Evolutionary conservation across 1,284 basidiomycete species (phyloP), one percentile per base, ranked within the genome.

Genomic region (Ustilago shanxiensis): DNA sequence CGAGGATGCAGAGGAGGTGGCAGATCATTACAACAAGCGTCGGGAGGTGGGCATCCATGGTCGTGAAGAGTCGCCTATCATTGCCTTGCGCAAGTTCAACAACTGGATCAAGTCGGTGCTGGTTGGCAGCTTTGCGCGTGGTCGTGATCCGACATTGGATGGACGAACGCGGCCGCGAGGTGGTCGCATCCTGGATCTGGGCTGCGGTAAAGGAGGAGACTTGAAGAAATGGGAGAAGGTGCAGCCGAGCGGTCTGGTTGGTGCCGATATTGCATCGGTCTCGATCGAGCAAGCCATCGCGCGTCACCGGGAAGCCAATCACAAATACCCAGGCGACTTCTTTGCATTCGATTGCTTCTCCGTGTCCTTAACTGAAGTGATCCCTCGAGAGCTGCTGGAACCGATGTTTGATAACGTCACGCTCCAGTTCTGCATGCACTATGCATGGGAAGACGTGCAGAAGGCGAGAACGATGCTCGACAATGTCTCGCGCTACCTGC

Each of bases 381-480:
- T 98, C n/a, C 88, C 92, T 0, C 88, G 89, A 0, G 88, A 89
- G 16, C 88, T 90, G 89, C 70, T 89, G 84, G 76, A 87, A 18
- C 85, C 77, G 33, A 91, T 90, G 13, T 98, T 98, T 85, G 95
- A 98, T 86, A 94, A 94, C 56, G 94, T 99, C 22, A 93, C 94
- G 2, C 93, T 98, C 92, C 97, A 99, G 86, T 99, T 99, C 87
- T 99, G 96, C 87, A 97, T 99, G 94, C 97, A 99, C 87, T 99
- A 99, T 84, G 97, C 96, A 9, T 99, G 98, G 86, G 95, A 98
- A 85, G 92, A 90, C 44, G 90, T 91, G 31, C 88, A 90, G 59
- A 98, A 97, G 86, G 94, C 92, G 28, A 89, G 94, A 37, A 91
- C 90, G 83, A 98, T 99, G 96, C 90, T 99, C 29, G 90, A 92